phyloP scores from a whole-genome alignment of 768 basidiomycete species.

The Tulasnella sp. region DNA sequence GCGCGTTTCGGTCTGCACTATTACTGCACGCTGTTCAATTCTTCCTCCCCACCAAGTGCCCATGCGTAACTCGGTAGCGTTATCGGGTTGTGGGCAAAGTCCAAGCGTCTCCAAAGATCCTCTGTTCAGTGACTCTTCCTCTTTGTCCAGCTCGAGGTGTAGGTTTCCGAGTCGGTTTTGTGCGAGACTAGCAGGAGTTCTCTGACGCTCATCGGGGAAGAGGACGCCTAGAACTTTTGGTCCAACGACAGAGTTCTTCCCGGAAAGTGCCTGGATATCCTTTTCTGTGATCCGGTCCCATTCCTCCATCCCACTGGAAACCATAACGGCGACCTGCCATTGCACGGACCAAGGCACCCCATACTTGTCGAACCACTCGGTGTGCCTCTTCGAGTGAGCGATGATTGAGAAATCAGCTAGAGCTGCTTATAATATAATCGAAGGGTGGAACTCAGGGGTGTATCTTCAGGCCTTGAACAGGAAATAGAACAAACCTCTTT shows the following conservation, averaged over 20 bases:
- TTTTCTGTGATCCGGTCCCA: constrained; percentile 37
- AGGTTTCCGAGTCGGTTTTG: background rate
- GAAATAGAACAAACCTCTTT: background rate
- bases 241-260: constrained; percentile 38
- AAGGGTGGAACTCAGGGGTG: background rate
- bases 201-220: background rate
- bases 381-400: background rate
- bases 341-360: constrained; percentile 47
- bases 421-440: background rate
- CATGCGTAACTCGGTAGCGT: constrained; percentile 22
- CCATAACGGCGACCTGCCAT: constrained; percentile 51
- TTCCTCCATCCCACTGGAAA: constrained; percentile 33
- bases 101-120: constrained; percentile 45
- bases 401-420: background rate
- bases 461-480: background rate
- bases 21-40: constrained; percentile 35
- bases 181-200: background rate
- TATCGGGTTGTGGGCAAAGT: constrained; percentile 31
- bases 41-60: constrained; percentile 57
- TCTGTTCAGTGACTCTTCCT: constrained; percentile 42
- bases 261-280: constrained; percentile 34
- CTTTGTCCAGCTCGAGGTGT: constrained; percentile 59
- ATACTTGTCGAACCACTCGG: constrained; percentile 31
- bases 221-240: constrained; percentile 33
- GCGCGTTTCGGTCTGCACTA: background rate